A percentile compares a stretch with the other conserved stretches of the same genome.
Evolutionary conservation across 2,329 filamentous ascomycete genomes (phyloP).

Genomic region (Fusarium neocosmosporiellum): DNA sequence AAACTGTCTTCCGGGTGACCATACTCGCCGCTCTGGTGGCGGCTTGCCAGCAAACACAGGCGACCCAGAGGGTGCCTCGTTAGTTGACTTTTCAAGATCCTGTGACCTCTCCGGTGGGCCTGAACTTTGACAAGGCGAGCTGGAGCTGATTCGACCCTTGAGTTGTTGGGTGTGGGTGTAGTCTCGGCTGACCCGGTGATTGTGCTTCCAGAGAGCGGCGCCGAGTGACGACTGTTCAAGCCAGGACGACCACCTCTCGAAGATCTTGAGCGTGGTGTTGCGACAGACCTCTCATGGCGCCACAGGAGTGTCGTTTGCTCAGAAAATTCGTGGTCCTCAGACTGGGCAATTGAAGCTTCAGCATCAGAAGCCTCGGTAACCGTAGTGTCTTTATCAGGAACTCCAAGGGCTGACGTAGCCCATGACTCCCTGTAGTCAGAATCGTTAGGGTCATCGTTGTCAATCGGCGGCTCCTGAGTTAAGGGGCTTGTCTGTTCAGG

Average conservation of each 20-base stretch:
- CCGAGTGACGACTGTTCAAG: background rate
- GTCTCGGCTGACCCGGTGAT: background rate
- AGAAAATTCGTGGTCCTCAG: background rate
- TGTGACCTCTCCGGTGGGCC: too few relatives aligned
- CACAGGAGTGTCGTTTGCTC: background rate
- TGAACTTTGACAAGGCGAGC: background rate
- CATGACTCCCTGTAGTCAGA: background rate
- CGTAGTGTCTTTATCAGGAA: background rate
- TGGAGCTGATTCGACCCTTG: background rate
- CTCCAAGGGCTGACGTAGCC: background rate
- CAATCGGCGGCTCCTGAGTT: background rate
- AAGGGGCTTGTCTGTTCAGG: background rate
- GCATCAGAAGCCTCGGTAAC: background rate
- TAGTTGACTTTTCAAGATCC: too few relatives aligned
- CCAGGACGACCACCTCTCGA: background rate
- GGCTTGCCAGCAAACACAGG: background rate
- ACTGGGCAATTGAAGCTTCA: background rate
- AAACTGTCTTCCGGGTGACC: background rate
- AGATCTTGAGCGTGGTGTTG: background rate
- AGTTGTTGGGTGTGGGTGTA: background rate
- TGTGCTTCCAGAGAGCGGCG: background rate
- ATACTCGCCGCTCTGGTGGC: background rate
- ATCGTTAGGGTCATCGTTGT: background rate
- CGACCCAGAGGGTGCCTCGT: background rate
- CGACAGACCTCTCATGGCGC: background rate